phyloP scores from a whole-genome alignment of 2,329 filamentous ascomycete genomes.

The Cryphonectria radicalis region DNA sequence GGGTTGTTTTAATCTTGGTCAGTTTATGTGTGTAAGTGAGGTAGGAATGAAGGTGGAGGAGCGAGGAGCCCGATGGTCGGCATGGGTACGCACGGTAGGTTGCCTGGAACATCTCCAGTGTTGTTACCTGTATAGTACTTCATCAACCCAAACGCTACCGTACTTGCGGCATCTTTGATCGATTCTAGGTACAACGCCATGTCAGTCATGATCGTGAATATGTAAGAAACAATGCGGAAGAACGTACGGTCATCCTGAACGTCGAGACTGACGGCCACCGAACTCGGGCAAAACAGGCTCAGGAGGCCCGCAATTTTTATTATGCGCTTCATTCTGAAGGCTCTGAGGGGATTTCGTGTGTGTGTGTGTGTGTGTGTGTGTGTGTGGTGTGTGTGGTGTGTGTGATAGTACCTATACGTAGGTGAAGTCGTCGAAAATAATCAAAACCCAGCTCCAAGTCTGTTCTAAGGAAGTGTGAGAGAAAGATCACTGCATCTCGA shows the following conservation, averaged over 20 bases:
- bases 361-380: not conserved
- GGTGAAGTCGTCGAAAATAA: not conserved
- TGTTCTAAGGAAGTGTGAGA: not conserved
- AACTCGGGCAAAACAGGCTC: conserved; percentile 31
- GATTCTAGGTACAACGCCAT: conserved; percentile 46
- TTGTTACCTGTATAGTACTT: conserved; percentile 61
- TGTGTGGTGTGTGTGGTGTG: not conserved
- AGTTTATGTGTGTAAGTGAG: conserved; percentile 33
- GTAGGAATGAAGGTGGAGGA: too few relatives aligned
- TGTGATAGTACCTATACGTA: not conserved
- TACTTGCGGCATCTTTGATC: conserved; percentile 52
- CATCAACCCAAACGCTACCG: conserved; percentile 52
- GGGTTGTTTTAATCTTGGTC: conserved; percentile 36
- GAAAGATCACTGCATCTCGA: not conserved
- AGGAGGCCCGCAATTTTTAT: conserved; percentile 26
- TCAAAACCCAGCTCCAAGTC: conserved; percentile 1
- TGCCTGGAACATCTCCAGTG: conserved; percentile 61
- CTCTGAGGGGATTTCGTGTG: not conserved
- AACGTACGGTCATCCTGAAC: conserved; percentile 34
- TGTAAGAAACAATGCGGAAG: not conserved
- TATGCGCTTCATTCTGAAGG: conserved; percentile 31
- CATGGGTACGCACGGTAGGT: conserved; percentile 46
- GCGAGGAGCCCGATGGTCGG: too few relatives aligned
- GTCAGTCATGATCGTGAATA: conserved; percentile 36
- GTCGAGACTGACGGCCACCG: conserved; percentile 31